Conservation (phyloP, 306 rosid genomes). For the Trifolium subterraneum region DNA sequence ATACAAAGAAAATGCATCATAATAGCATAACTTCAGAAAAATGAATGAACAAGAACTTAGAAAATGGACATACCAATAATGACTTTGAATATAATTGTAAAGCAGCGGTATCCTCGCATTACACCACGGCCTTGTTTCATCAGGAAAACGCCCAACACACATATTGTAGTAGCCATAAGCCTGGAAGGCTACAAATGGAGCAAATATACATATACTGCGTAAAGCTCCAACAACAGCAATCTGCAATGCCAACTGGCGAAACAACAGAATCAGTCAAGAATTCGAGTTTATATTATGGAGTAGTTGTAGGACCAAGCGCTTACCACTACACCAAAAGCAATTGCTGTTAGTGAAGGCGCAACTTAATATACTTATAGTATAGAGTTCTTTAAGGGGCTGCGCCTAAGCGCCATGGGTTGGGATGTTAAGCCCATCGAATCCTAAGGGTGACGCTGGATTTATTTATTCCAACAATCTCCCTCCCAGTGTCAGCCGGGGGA, state of each 20-base stretch:
- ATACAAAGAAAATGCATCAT: conserved; percentile 9
- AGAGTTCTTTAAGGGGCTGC: no score
- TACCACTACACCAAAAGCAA: no score
- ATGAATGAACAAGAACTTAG: conserved; percentile 21
- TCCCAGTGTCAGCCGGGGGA: no score
- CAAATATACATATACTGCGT: conserved; percentile 63
- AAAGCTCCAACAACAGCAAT: conserved; percentile 67
- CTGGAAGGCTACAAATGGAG: conserved; percentile 83
- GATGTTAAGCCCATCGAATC: no score
- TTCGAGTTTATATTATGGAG: conserved; percentile 22
- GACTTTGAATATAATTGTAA: conserved; percentile 86
- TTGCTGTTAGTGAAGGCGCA: no score
- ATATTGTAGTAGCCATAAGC: conserved; percentile 84
- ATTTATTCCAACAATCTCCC: no score
- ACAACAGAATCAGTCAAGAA: conserved; percentile 28
- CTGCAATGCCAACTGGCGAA: conserved; percentile 69
- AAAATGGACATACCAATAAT: conserved; percentile 75
- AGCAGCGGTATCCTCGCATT: conserved; percentile 82
- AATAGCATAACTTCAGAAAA: conserved; percentile 21
- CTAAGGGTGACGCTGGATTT: no score
- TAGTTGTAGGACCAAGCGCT: no score
- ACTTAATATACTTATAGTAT: no score
- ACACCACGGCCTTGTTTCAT: conserved; percentile 87
- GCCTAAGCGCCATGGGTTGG: no score
- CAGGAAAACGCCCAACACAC: conserved; percentile 61